Conservation (phyloP, 352 stramenopile genomes). For the Globisporangium recalcitrans region DNA sequence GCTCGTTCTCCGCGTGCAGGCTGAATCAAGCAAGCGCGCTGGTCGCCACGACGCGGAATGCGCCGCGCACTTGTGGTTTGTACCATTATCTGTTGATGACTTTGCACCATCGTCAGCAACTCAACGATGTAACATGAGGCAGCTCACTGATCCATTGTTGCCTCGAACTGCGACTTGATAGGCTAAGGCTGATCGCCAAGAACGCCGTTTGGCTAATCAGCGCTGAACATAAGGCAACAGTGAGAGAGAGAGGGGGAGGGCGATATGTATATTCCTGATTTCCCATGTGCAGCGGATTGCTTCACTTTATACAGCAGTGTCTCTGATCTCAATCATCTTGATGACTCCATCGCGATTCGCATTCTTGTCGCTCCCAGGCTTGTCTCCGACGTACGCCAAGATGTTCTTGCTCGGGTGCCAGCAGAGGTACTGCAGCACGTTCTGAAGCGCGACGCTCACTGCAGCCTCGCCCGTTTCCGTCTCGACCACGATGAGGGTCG, state of each 20-base stretch:
- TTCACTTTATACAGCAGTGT: conserved; percentile 15
- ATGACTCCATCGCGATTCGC: conserved; percentile 77
- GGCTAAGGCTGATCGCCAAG: background rate
- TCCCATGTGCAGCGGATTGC: conserved; percentile 3
- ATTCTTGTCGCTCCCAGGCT: conserved; percentile 71
- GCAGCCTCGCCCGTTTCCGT: conserved; percentile 53
- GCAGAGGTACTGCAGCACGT: conserved; percentile 66
- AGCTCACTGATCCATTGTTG: conserved; percentile 32
- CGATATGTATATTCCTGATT: conserved; percentile 5
- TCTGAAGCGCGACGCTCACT: conserved; percentile 64
- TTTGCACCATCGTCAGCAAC: background rate
- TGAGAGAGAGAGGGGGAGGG: background rate
- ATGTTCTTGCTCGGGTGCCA: conserved; percentile 82
- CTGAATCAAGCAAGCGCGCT: conserved; percentile 80
- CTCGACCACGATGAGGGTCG: conserved; percentile 58
- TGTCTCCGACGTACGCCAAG: conserved; percentile 83
- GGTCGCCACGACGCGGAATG: conserved; percentile 80
- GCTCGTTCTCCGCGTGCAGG: conserved; percentile 24
- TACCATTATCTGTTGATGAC: background rate
- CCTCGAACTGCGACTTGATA: conserved; percentile 5
- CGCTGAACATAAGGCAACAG: background rate
- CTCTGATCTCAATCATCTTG: conserved; percentile 78
- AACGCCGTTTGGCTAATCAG: background rate
- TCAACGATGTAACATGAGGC: conserved; percentile 26
- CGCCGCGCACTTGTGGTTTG: conserved; percentile 73